These are phyloP conservation scores for Solanum commersonii DNA, from an alignment of 257 asterid species.

Conservation along the genomic window DNA sequence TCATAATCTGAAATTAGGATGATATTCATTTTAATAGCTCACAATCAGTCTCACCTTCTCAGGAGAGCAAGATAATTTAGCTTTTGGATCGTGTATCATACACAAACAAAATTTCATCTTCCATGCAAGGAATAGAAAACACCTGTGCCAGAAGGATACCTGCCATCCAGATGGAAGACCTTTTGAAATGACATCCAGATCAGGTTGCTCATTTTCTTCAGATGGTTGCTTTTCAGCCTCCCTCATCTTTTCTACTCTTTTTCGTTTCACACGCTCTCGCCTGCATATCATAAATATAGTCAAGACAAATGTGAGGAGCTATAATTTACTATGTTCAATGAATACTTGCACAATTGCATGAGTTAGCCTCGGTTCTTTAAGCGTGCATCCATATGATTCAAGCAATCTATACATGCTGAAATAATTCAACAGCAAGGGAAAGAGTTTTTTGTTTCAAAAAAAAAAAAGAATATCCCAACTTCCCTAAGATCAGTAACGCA, in stretches of 20 bases:
- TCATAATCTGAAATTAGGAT: neutral
- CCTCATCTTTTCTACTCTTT: constrained; percentile 49
- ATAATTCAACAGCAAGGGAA: neutral
- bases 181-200: constrained; percentile 50
- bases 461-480: neutral
- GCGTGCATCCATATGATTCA: neutral
- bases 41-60: neutral
- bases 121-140: neutral
- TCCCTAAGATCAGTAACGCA: neutral
- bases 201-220: constrained; percentile 39
- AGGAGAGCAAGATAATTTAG: neutral
- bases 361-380: neutral
- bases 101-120: neutral
- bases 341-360: neutral
- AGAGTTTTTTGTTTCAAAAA: neutral
- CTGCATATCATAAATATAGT: constrained; percentile 30
- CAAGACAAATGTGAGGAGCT: neutral
- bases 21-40: neutral
- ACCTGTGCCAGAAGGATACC: constrained; percentile 28
- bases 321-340: neutral
- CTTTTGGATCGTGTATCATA: neutral
- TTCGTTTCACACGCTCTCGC: constrained; percentile 95
- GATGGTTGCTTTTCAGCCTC: constrained; percentile 29
- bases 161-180: constrained; percentile 94
- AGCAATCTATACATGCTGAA: neutral